Conservation (phyloP, 2,329 filamentous ascomycete species). For the Calycina herbarum region DNA sequence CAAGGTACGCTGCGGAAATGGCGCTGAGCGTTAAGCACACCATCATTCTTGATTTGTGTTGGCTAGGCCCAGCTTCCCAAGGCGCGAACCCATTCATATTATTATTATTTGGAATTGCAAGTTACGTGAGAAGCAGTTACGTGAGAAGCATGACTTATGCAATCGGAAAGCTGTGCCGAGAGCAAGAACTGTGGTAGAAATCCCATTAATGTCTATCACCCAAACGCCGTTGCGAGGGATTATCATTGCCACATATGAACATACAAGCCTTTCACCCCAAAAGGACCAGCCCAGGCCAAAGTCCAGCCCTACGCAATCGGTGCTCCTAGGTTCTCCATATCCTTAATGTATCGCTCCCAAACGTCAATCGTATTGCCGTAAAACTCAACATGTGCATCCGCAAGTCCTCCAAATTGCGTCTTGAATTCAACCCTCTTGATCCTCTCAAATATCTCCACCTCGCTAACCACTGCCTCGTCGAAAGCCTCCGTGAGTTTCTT, state of each 20-base stretch:
- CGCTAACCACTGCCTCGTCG: conserved; percentile 92
- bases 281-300: not conserved
- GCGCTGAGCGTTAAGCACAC: too few species aligned
- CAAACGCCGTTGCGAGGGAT: conserved; percentile 3
- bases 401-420: conserved; percentile 77
- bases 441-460: conserved; percentile 90
- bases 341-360: conserved; percentile 87
- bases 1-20: too few species aligned
- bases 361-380: conserved; percentile 77
- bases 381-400: conserved; percentile 83
- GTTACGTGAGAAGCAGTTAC: not conserved
- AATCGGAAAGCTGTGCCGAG: not conserved
- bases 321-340: conserved; percentile 72
- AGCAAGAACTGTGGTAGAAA: not conserved
- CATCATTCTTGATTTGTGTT: too few species aligned
- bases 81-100: not conserved
- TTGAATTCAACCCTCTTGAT: conserved; percentile 96
- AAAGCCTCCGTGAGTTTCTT: conserved; percentile 89
- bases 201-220: conserved; percentile 1
- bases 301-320: conserved; percentile 28
- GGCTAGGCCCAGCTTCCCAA: not conserved
- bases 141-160: not conserved
- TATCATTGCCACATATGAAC: conserved; percentile 6
- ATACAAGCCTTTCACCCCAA: not conserved
- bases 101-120: not conserved